These are phyloP conservation scores for Alternaria sp. DNA, from an alignment of 2,329 filamentous ascomycete genomes.

Conservation along the genomic window DNA sequence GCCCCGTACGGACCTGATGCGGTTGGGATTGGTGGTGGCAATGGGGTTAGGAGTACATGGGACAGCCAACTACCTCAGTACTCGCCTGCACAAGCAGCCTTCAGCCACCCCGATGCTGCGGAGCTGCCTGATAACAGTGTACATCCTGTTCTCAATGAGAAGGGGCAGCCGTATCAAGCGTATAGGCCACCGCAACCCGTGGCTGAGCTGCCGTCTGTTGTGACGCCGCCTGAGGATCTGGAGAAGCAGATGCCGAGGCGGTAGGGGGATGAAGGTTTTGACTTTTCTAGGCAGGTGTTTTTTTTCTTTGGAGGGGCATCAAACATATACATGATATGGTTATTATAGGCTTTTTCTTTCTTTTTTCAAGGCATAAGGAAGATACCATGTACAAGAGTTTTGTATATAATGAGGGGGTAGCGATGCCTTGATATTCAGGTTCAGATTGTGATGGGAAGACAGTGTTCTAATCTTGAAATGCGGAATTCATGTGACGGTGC, in stretches of 20 bases:
- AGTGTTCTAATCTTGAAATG: background rate
- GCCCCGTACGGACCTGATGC: slow-evolving; percentile 38
- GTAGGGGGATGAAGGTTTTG: no score
- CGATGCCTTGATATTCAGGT: no score
- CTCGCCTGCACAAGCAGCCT: slow-evolving; percentile 29
- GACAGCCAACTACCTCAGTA: slow-evolving; percentile 42
- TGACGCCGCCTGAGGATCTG: slow-evolving; percentile 33
- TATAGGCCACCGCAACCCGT: slow-evolving; percentile 35
- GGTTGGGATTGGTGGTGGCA: slow-evolving; percentile 43
- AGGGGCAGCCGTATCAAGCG: slow-evolving; percentile 30
- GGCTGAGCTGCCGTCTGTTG: slow-evolving; percentile 28
- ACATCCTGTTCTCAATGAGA: slow-evolving; percentile 24
- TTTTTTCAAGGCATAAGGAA: background rate
- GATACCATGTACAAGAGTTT: background rate
- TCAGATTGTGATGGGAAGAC: no score
- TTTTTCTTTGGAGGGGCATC: background rate
- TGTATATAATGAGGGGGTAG: background rate
- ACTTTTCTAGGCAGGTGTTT: background rate
- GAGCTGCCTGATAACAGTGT: slow-evolving; percentile 32
- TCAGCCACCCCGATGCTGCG: slow-evolving; percentile 15
- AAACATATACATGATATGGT: background rate
- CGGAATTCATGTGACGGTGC: no score
- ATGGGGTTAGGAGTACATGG: slow-evolving; percentile 33
- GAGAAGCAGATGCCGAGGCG: slow-evolving; percentile 26
- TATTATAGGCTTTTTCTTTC: no score